Percentiles rank a stretch among this genome's conserved stretches.
These are phyloP conservation scores for Phytophthora nicotianae DNA, from an alignment of 352 stramenopile species.

Conservation along the genomic window DNA sequence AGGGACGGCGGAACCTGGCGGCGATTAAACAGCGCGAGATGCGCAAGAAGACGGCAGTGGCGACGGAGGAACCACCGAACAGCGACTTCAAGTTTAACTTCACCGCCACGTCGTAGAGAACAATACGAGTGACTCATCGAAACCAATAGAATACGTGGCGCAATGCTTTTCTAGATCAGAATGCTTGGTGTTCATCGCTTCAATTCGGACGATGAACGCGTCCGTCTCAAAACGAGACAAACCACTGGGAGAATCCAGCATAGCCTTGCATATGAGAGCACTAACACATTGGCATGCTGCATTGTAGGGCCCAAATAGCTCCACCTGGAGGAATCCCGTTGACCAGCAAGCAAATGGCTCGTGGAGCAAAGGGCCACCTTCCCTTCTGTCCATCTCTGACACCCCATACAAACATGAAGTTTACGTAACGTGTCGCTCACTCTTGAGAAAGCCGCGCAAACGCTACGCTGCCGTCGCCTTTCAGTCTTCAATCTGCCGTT, in stretches of 20 bases:
- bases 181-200: neutral
- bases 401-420: conserved; percentile 28
- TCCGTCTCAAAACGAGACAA: neutral
- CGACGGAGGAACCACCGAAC: conserved; percentile 5
- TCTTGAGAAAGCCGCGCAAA: conserved; percentile 4
- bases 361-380: neutral
- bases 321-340: neutral
- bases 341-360: conserved; percentile 5
- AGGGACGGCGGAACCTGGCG: conserved; percentile 57
- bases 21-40: conserved; percentile 57
- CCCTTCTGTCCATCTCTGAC: conserved; percentile 10
- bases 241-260: neutral
- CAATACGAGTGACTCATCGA: neutral
- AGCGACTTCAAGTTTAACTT: conserved; percentile 48
- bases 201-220: neutral
- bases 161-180: conserved; percentile 7
- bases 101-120: conserved; percentile 10
- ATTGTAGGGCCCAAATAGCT: neutral
- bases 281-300: neutral
- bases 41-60: conserved; percentile 25
- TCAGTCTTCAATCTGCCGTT: conserved; percentile 17
- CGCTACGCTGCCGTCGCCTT: neutral
- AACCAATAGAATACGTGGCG: neutral
- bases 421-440: conserved; percentile 17
- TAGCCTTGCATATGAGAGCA: neutral